Conservation (phyloP, 352 stramenopile species). For the Pythium monospermum region DNA sequence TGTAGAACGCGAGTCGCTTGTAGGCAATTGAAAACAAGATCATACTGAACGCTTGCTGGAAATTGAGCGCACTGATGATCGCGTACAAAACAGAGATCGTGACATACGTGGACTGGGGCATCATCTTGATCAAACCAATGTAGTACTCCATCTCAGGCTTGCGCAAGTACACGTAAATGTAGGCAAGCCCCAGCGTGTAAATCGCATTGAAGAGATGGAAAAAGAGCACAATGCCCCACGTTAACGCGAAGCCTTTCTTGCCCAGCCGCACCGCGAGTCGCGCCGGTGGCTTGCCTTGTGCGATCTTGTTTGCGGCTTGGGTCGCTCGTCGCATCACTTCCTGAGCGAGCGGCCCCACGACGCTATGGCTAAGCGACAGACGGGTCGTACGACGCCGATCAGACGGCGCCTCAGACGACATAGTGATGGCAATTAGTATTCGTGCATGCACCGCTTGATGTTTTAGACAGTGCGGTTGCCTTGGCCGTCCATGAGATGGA, state of each 20-base stretch:
- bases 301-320: background rate
- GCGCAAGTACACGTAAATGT: conserved; percentile 14
- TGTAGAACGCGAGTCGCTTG: conserved; percentile 6
- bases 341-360: background rate
- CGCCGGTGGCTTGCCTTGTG: background rate
- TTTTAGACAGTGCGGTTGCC: too few relatives aligned
- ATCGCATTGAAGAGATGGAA: conserved; percentile 23
- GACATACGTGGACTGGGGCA: conserved; percentile 9
- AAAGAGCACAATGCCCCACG: conserved; percentile 16
- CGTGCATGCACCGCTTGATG: background rate
- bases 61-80: conserved; percentile 16
- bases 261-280: conserved; percentile 9
- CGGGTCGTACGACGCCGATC: background rate
- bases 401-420: background rate
- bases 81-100: conserved; percentile 8
- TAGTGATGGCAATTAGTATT: background rate
- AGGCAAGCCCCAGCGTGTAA: conserved; percentile 12
- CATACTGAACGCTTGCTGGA: conserved; percentile 10
- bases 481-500: too few relatives aligned
- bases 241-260: background rate
- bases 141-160: conserved; percentile 16
- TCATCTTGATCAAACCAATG: conserved; percentile 8
- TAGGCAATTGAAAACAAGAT: conserved; percentile 9
- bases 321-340: background rate
- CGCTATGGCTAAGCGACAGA: background rate